These are phyloP conservation scores for Phaffomyces antillensis DNA, from an alignment of 805 yeast genomes.

Conservation along the genomic window DNA sequence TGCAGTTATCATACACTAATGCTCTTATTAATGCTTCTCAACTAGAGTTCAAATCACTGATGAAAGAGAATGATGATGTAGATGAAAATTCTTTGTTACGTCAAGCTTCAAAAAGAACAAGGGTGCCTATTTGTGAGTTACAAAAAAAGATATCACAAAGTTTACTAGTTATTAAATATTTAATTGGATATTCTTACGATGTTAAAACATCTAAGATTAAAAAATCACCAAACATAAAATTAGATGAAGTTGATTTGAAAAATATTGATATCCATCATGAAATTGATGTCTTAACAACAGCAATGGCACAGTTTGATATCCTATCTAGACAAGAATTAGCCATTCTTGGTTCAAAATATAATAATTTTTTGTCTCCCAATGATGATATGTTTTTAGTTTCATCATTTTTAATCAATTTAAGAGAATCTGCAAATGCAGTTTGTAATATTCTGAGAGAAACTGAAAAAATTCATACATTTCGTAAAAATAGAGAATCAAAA, in stretches of 20 bases:
- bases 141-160: slow-evolving; percentile 28
- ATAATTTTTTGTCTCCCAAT: slow-evolving; percentile 33
- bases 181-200: slow-evolving; percentile 35
- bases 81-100: slow-evolving; percentile 27
- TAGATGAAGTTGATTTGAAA: slow-evolving; percentile 16
- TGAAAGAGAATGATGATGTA: slow-evolving; percentile 9
- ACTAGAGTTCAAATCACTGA: slow-evolving; percentile 28
- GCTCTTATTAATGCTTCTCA: slow-evolving; percentile 44
- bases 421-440: slow-evolving; percentile 30
- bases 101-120: slow-evolving; percentile 25
- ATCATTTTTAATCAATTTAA: slow-evolving; percentile 41
- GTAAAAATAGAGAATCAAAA: slow-evolving; percentile 27
- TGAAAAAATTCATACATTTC: slow-evolving; percentile 23
- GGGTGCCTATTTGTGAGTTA: slow-evolving; percentile 27
- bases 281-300: slow-evolving; percentile 22
- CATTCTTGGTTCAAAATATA: slow-evolving; percentile 18
- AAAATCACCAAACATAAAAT: slow-evolving; percentile 7
- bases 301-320: slow-evolving; percentile 29
- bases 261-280: slow-evolving; percentile 21
- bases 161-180: slow-evolving; percentile 25
- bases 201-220: slow-evolving; percentile 18
- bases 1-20: slow-evolving; percentile 28
- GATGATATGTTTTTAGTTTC: slow-evolving; percentile 45
- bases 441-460: slow-evolving; percentile 27
- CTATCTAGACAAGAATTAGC: slow-evolving; percentile 29